Conservation (phyloP, 371 early-diverging fungal genomes). For the Mucor velutinosus region DNA sequence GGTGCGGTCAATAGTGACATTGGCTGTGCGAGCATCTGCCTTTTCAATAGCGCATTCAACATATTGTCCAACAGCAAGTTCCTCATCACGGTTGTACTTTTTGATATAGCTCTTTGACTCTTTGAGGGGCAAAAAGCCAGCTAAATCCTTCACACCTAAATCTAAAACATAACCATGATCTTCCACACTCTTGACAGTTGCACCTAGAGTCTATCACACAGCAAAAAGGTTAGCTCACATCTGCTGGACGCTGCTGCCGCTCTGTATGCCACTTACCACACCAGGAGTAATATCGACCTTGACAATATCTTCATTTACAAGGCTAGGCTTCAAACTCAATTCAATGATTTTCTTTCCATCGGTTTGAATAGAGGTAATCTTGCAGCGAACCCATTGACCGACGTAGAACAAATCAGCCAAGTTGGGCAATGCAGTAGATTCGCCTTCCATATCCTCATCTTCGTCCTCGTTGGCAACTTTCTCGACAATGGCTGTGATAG, state of each 20-base stretch:
- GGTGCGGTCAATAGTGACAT: constrained; percentile 60
- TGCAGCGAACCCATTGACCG: constrained; percentile 79
- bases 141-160: constrained; percentile 65
- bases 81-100: constrained; percentile 52
- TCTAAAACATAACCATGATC: constrained; percentile 85
- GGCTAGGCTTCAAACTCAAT: constrained; percentile 71
- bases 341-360: constrained; percentile 59
- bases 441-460: constrained; percentile 40
- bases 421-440: constrained; percentile 52
- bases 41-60: constrained; percentile 60
- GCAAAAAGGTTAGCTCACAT: neutral
- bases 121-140: constrained; percentile 69
- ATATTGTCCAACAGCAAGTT: constrained; percentile 67
- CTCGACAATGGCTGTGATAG: constrained; percentile 65
- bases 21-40: constrained; percentile 57
- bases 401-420: constrained; percentile 61
- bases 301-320: constrained; percentile 62
- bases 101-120: constrained; percentile 60
- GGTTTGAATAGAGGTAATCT: constrained; percentile 51
- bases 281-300: constrained; percentile 60
- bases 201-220: constrained; percentile 55
- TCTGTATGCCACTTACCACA: constrained; percentile 44
- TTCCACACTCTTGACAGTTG: constrained; percentile 70
- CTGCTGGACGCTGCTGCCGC: neutral
- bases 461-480: constrained; percentile 63